Conservation (phyloP, 805 yeast genomes). For the Candida michaelii region DNA sequence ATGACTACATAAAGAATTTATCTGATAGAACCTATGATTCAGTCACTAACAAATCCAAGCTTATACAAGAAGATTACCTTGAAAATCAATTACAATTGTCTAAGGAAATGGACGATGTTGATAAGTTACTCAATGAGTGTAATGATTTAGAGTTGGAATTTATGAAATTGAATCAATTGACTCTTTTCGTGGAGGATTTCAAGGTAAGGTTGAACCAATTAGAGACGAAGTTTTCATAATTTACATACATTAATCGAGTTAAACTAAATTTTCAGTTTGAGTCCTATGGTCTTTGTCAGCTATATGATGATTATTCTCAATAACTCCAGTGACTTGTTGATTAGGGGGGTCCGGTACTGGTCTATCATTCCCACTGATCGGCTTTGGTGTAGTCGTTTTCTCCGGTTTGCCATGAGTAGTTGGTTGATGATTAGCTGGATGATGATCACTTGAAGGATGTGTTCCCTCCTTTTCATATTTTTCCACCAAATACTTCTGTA, state of each 20-base stretch:
- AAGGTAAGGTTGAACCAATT: slow-evolving; percentile 32
- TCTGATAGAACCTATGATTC: slow-evolving; percentile 40
- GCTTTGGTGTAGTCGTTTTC: no score
- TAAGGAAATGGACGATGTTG: slow-evolving; percentile 39
- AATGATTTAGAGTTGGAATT: slow-evolving; percentile 52
- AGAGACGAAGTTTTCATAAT: slow-evolving; percentile 30
- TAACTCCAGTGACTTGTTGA: not conserved
- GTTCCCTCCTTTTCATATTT: slow-evolving; percentile 20
- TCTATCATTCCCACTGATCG: not conserved
- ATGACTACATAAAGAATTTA: slow-evolving; percentile 51
- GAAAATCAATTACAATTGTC: slow-evolving; percentile 31
- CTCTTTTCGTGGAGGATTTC: slow-evolving; percentile 40
- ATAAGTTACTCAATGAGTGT: slow-evolving; percentile 43
- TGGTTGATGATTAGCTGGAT: no score
- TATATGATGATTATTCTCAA: slow-evolving; percentile 1
- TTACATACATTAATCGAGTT: not conserved
- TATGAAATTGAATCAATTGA: slow-evolving; percentile 52
- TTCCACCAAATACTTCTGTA: slow-evolving; percentile 37
- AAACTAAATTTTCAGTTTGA: slow-evolving; percentile 11
- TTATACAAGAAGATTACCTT: slow-evolving; percentile 24
- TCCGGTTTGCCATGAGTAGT: not conserved
- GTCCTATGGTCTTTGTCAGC: not conserved
- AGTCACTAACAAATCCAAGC: slow-evolving; percentile 31
- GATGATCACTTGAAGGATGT: no score
- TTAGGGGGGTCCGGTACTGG: not conserved